These are phyloP conservation scores for Closterium sp. DNA, from an alignment of 139 green algal genomes.

Conservation along the genomic window DNA sequence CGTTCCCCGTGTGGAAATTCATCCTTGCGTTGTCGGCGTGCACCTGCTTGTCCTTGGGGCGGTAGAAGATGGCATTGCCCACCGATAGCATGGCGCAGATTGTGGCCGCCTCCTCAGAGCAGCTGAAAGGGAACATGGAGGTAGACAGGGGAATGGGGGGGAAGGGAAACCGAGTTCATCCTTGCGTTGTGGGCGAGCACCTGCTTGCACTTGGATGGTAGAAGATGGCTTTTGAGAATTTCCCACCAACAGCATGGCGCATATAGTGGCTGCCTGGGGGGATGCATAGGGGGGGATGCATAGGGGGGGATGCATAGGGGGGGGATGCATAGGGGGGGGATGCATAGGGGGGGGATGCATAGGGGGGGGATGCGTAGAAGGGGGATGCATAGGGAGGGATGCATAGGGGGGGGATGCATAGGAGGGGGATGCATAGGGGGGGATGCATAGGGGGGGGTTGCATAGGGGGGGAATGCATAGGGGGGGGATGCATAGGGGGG, in stretches of 20 bases:
- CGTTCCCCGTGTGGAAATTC: constrained; percentile 80
- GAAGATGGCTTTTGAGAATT: constrained; percentile 73
- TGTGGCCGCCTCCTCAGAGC: constrained; percentile 74
- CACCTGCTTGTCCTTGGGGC: constrained; percentile 93
- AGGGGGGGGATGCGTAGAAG: too few relatives aligned
- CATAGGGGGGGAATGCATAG: too few relatives aligned
- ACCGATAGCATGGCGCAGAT: constrained; percentile 92
- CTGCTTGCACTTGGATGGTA: constrained; percentile 93
- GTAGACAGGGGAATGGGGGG: constrained; percentile 30
- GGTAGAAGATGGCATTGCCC: constrained; percentile 90
- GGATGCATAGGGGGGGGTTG: too few relatives aligned
- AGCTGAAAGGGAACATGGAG: neutral
- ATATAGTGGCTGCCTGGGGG: constrained; percentile 63
- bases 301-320: too few relatives aligned
- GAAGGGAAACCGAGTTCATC: constrained; percentile 60
- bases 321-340: neutral
- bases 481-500: too few relatives aligned
- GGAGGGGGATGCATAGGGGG: too few relatives aligned
- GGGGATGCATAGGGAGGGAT: too few relatives aligned
- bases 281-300: too few relatives aligned
- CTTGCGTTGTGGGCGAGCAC: constrained; percentile 75
- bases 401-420: too few relatives aligned
- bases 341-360: neutral
- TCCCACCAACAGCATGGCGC: constrained; percentile 89
- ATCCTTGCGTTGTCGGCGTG: constrained; percentile 90